A percentile compares a stretch with the other conserved stretches of the same genome.
These are phyloP conservation scores for Arthrobotrys iridis DNA, from an alignment of 2,329 filamentous ascomycete genomes.

Conservation along the genomic window DNA sequence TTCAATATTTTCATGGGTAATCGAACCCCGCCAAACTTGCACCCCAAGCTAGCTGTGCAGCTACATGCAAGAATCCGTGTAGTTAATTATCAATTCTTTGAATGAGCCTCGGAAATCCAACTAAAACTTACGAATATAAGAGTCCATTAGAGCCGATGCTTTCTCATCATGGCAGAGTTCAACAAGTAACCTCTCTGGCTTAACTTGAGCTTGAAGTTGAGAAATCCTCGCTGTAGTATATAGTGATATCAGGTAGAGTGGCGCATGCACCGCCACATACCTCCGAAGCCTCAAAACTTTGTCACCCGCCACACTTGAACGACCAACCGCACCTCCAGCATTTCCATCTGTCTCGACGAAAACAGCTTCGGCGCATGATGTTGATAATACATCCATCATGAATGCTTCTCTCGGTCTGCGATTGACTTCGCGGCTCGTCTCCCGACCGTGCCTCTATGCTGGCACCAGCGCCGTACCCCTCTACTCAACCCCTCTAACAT, in stretches of 20 bases:
- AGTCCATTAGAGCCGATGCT: neutral
- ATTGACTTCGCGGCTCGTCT: constrained; percentile 42
- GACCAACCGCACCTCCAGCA: neutral
- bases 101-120: too few species aligned
- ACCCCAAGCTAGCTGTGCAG: too few species aligned
- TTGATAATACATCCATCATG: constrained; percentile 47
- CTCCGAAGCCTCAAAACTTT: constrained; percentile 1
- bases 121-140: too few species aligned
- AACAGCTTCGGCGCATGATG: constrained; percentile 12
- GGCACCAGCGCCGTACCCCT: constrained; percentile 3
- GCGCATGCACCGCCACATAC: too few species aligned
- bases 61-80: too few species aligned
- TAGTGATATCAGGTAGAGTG: constrained; percentile 1
- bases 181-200: too few species aligned
- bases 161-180: neutral
- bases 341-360: constrained; percentile 1
- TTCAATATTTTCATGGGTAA: too few species aligned
- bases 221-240: too few species aligned
- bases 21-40: too few species aligned
- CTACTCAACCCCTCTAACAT: constrained; percentile 15
- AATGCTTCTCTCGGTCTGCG: constrained; percentile 45
- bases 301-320: constrained; percentile 3
- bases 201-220: too few species aligned
- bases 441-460: constrained; percentile 20
- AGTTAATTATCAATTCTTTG: too few species aligned